A percentile compares a stretch with the other conserved stretches of the same genome.
Conservation (phyloP, 2,329 filamentous ascomycete species). For the Fusarium siculi region DNA sequence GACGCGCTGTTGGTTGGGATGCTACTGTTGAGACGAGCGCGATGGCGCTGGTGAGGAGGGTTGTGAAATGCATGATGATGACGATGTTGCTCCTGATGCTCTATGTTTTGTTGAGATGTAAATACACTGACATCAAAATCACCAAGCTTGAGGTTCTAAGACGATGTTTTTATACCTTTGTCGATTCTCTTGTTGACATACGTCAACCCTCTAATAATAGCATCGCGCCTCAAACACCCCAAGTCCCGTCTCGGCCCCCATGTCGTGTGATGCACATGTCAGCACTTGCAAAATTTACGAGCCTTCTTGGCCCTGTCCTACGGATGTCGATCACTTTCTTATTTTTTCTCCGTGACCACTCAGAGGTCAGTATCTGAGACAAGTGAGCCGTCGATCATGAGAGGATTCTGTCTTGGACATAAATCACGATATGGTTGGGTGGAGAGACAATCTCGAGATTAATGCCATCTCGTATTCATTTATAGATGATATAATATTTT, state of each 20-base stretch:
- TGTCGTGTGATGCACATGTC: constrained; percentile 19
- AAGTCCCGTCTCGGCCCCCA: not conserved
- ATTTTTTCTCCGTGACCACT: constrained; percentile 3
- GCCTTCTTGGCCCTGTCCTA: not conserved
- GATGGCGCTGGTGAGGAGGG: constrained; percentile 8
- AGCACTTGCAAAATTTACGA: constrained; percentile 21
- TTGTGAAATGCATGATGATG: constrained; percentile 18
- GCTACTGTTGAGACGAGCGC: not conserved
- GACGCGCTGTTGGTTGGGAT: constrained; percentile 7
- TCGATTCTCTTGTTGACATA: not conserved
- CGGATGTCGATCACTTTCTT: not conserved
- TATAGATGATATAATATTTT: not conserved
- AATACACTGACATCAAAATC: not conserved
- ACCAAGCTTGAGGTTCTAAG: rapidly evolving
- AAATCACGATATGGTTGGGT: constrained; percentile 13
- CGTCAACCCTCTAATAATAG: constrained; percentile 22
- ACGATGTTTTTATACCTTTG: not conserved
- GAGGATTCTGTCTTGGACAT: not conserved
- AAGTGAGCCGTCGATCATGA: constrained; percentile 19
- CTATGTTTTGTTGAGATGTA: not conserved
- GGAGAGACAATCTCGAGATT: not conserved
- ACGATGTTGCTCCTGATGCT: not conserved
- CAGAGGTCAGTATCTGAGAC: not conserved
- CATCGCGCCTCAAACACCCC: not conserved
- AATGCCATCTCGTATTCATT: constrained; percentile 17